Base-by-base conservation (phyloP, 495 filamentous ascomycete genomes). In the Amorphotheca resinae region DNA sequence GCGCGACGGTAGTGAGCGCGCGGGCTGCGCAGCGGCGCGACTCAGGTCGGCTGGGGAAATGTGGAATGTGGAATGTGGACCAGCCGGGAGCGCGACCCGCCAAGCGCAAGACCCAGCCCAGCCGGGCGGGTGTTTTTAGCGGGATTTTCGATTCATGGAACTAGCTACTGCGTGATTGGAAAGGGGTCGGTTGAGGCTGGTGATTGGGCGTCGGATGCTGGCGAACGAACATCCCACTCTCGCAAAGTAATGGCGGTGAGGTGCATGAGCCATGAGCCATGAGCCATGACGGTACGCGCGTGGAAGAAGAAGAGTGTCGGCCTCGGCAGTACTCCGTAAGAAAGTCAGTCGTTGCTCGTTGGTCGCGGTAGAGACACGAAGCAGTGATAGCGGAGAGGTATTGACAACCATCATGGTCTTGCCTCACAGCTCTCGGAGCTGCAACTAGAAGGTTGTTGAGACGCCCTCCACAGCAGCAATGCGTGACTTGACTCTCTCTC, bases 161-260 rank as follows among this genome's bases (percentile, higher is more conserved):
- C n/a, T n/a, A n/a, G n/a, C n/a, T n/a, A n/a, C n/a, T n/a, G n/a
- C n/a, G n/a, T n/a, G n/a, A n/a, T n/a, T n/a, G n/a, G n/a, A n/a
- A n/a, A n/a, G n/a, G n/a, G n/a, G 16, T 33, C 17, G 26, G 2
- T 8, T 42, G 18, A 44, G 41, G 32, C 26, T 36, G 32, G 9
- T 44, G 41, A 44, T 44, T 44, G 41, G 41, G 15, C 40, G 5
- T 33, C 25, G 20, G 4, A n/a, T n/a, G n/a, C n/a, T n/a, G 5
- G 31, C 25, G 3, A 21, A 25, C 1, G 9, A 18, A 9, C 41
- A 36, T 11, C 31, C 16, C 12, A 33, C 11, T 15, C 12, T 44
- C 31, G 31, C 20, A 30, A 20, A 40, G 37, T 22, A 40, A 33
- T 33, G 31, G 31, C 31, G 31, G 31, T 33, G 31, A 33, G 31